A percentile compares a stretch with the other conserved stretches of the same genome.
Conservation (phyloP, 176 grass and related monocot species). For the Oryza brachyantha region DNA sequence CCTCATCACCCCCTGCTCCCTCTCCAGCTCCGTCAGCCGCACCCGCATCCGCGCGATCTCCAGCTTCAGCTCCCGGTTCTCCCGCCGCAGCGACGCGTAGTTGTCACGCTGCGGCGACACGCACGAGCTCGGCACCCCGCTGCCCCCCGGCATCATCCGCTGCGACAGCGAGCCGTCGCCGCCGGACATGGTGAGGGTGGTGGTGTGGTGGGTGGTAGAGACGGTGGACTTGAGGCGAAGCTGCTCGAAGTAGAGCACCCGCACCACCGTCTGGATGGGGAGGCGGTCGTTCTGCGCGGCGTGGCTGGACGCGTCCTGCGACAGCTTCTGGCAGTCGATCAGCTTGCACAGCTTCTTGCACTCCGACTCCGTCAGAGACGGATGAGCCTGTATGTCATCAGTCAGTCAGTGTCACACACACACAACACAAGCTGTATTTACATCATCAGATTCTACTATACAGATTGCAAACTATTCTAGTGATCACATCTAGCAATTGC, state of each 20-base stretch:
- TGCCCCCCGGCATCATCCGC: neutral
- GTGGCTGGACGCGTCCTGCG: conserved; percentile 60
- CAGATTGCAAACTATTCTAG: neutral
- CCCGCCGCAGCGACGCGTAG: conserved; percentile 65
- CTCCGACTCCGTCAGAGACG: conserved; percentile 87
- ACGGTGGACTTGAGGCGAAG: conserved; percentile 32
- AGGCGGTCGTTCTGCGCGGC: conserved; percentile 80
- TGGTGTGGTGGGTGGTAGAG: conserved; percentile 46
- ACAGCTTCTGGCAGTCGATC: conserved; percentile 73
- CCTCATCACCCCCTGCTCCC: conserved; percentile 78
- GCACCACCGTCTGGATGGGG: conserved; percentile 64
- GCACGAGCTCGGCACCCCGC: conserved; percentile 22
- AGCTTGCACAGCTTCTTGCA: conserved; percentile 96
- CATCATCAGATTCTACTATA: neutral
- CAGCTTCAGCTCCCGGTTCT: conserved; percentile 84
- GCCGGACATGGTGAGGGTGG: neutral
- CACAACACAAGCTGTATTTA: neutral
- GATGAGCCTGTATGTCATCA: no score
- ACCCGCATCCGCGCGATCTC: conserved; percentile 80
- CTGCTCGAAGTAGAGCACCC: conserved; percentile 79
- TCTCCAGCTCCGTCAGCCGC: conserved; percentile 75
- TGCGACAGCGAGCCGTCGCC: neutral
- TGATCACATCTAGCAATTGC: neutral
- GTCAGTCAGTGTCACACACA: no score
- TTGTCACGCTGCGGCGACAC: conserved; percentile 74